Evolutionary conservation across 306 rosid species (phyloP).

Genomic region (Echinosophora koreensis): DNA sequence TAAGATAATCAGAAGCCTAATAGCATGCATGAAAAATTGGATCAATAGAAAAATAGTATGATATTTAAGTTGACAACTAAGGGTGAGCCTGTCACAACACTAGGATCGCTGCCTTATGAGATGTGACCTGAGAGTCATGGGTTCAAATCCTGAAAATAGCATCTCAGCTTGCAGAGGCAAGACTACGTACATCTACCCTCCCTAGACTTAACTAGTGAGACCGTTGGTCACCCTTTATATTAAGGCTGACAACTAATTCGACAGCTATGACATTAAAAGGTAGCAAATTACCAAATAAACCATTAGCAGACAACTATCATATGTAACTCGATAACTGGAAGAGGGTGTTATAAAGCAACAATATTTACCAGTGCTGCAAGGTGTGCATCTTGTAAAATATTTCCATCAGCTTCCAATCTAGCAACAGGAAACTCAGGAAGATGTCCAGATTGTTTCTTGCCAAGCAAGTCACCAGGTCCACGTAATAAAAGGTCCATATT

Average conservation of each 20-base stretch:
- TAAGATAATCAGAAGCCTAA: neutral
- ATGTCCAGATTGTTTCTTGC: constrained; percentile 97
- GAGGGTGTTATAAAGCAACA: constrained; percentile 25
- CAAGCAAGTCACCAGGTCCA: constrained; percentile 98
- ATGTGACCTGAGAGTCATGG: too few relatives aligned
- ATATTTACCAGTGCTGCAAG: constrained; percentile 88
- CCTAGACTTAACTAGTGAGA: too few relatives aligned
- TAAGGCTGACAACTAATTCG: neutral
- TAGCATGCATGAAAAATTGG: neutral
- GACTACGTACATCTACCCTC: too few relatives aligned
- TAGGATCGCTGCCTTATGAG: too few relatives aligned
- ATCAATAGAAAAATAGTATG: neutral
- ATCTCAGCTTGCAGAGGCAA: too few relatives aligned
- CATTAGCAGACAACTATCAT: neutral
- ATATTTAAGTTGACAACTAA: constrained; percentile 16
- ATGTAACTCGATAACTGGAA: neutral
- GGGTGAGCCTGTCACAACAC: too few relatives aligned
- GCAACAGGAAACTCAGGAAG: constrained; percentile 96
- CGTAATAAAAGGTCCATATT: constrained; percentile 87
- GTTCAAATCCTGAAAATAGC: too few relatives aligned
- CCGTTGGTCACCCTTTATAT: too few relatives aligned
- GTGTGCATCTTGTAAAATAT: constrained; percentile 89
- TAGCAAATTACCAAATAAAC: constrained; percentile 17
- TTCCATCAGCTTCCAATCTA: constrained; percentile 92
- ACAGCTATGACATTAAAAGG: neutral